Percentiles rank a stretch among this genome's conserved stretches.
These are phyloP conservation scores for Mucuna pruriens DNA, from an alignment of 306 rosid species.

Conservation along the genomic window DNA sequence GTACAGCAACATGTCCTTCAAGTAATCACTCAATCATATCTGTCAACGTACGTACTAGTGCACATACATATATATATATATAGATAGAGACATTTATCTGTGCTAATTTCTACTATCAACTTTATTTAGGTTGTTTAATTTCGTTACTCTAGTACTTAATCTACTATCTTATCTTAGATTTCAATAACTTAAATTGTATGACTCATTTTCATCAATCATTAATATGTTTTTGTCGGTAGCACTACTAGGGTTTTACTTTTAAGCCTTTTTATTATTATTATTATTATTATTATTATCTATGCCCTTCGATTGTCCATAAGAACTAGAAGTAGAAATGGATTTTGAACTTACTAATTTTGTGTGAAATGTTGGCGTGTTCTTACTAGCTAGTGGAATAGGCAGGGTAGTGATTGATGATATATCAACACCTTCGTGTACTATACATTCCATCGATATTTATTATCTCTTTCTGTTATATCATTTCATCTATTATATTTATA, in stretches of 20 bases:
- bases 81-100: constrained; percentile 15
- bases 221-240: constrained; percentile 20
- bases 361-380: neutral
- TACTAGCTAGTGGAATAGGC: neutral
- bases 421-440: too few relatives aligned
- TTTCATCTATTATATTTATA: too few relatives aligned
- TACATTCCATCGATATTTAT: too few relatives aligned
- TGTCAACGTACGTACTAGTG: too few relatives aligned
- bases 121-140: constrained; percentile 16
- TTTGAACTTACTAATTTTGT: neutral
- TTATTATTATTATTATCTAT: too few relatives aligned
- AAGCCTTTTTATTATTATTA: neutral
- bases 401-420: too few relatives aligned
- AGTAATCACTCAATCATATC: constrained; percentile 54
- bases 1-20: constrained; percentile 68
- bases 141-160: constrained; percentile 15
- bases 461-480: too few relatives aligned
- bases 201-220: constrained; percentile 26
- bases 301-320: neutral
- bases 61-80: constrained; percentile 35
- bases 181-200: constrained; percentile 38
- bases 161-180: constrained; percentile 11
- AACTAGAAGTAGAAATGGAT: neutral
- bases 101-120: constrained; percentile 37
- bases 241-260: constrained; percentile 20